Percentiles rank a stretch among this genome's conserved stretches.
Conservation (phyloP, 352 stramenopile species). For the Phytopythium oedochilum region DNA sequence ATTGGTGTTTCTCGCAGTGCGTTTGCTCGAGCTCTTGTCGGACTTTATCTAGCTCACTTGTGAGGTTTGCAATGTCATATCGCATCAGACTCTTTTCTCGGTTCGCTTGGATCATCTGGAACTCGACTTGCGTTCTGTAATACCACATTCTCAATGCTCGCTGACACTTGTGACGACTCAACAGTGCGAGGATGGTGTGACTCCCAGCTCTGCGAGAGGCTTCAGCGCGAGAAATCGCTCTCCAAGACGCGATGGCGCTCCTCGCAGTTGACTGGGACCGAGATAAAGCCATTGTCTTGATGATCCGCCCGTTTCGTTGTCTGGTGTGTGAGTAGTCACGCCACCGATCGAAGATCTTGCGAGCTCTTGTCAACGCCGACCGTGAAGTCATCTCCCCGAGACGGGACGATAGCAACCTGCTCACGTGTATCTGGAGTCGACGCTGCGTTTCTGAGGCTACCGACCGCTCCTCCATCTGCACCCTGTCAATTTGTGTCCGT, state of each 20-base stretch:
- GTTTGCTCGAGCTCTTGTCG: background rate
- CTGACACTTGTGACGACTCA: slow-evolving; percentile 4
- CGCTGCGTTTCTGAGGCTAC: background rate
- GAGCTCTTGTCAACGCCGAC: background rate
- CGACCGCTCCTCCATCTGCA: background rate
- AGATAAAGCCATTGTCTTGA: background rate
- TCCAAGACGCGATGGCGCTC: slow-evolving; percentile 10
- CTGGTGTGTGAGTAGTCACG: slow-evolving; percentile 2
- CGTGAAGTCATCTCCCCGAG: background rate
- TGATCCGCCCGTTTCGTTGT: slow-evolving; percentile 4
- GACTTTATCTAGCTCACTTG: background rate
- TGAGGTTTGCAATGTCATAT: background rate
- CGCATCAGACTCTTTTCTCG: background rate
- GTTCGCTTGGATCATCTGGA: background rate
- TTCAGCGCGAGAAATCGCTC: background rate
- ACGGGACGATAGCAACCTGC: background rate
- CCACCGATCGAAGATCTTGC: slow-evolving; percentile 12
- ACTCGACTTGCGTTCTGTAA: background rate
- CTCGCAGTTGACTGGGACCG: background rate
- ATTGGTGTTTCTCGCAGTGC: background rate
- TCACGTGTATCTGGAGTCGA: background rate
- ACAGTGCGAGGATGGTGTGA: slow-evolving; percentile 3
- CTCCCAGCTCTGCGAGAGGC: slow-evolving; percentile 2
- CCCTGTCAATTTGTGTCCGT: background rate
- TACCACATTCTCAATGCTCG: slow-evolving; percentile 15